These are phyloP conservation scores for Pseudohalonectria lignicola DNA, from an alignment of 2,329 filamentous ascomycete species.

Conservation along the genomic window DNA sequence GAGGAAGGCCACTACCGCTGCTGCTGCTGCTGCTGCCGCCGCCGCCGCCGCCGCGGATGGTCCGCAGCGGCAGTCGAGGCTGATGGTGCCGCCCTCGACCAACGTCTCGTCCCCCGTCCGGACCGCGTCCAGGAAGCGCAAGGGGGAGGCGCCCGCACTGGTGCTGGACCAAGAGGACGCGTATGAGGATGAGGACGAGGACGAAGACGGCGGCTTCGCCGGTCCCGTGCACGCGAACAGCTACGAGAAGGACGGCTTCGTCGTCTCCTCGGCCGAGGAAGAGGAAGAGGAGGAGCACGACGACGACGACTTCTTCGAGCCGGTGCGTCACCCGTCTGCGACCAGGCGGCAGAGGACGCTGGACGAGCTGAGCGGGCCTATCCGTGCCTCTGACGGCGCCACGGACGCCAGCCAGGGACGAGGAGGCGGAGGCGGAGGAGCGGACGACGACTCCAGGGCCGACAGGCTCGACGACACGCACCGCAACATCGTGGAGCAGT, in stretches of 20 bases:
- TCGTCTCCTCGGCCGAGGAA: slow-evolving; percentile 24
- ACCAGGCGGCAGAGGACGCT: slow-evolving; percentile 21
- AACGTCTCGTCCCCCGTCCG: slow-evolving; percentile 43
- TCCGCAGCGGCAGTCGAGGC: too few species aligned
- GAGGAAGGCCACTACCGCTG: slow-evolving; percentile 11
- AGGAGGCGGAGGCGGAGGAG: slow-evolving; percentile 9
- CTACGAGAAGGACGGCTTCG: slow-evolving; percentile 31
- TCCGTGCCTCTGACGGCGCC: slow-evolving; percentile 37
- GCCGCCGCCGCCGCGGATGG: too few species aligned
- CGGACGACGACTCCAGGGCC: slow-evolving; percentile 3
- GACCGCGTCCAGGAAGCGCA: slow-evolving; percentile 23
- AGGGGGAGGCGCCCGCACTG: slow-evolving; percentile 12
- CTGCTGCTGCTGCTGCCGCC: too few species aligned
- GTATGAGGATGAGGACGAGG: slow-evolving; percentile 21
- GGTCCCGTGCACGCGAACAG: slow-evolving; percentile 23
- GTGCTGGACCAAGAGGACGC: slow-evolving; percentile 14
- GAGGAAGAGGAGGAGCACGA: too few species aligned
- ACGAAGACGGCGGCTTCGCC: slow-evolving; percentile 24
- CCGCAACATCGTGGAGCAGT: slow-evolving; percentile 50
- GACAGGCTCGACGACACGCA: slow-evolving; percentile 44
- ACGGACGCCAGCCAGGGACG: too few species aligned
- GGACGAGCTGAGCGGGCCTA: slow-evolving; percentile 42
- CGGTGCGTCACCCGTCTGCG: slow-evolving; percentile 19
- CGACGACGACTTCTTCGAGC: slow-evolving; percentile 35
- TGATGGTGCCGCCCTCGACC: slow-evolving; percentile 24